Evolutionary conservation across 108 stramenopile species (phyloP), one percentile per base, ranked within the genome.

Genomic region (Schizochytrium sp.): DNA sequence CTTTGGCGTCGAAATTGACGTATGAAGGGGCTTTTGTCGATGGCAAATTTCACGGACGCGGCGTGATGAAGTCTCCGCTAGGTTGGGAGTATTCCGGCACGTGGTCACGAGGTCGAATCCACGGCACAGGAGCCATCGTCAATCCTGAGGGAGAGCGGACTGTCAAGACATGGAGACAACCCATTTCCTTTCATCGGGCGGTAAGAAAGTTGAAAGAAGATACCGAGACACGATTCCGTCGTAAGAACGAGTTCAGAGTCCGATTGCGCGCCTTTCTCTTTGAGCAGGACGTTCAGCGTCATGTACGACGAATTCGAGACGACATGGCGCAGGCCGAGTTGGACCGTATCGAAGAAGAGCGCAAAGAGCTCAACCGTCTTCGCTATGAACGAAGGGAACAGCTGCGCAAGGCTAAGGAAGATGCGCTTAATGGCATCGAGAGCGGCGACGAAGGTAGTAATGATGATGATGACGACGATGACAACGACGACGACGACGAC

Each of bases 31-130:
- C 44, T 2, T 87, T 58, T 87, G 55, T 57, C 96, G 87, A 48
- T 96, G 96, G 18, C 95, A 95, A 87, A 95, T 97, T 14, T 95
- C 96, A 14, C 96, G 96, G 57, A 91, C 94, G 29, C 90, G 76
- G 76, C 2, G 6, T 91, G 2, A 91, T 91, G 60, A 96, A 94
- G 55, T 96, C 63, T 83, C 93, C 93, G 19, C 88, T 88, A 18
- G 90, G 90, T 12, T 90, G 88, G 34, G 34, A 45, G 19, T 25
- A 10, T 41, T 94, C 60, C 5, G 87, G 90, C 19, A 87, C 87
- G 6, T 91, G 83, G 43, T 94, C 91, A 6, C 94, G 92, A 4
- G 88, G 69, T 63, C 95, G 95, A 95, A 97, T 97, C 34, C 96
- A 4, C 23, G 76, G 76, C 19, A 53, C 76, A 6, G 76, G 76